Conservation (phyloP, 345 rosid genomes). For the Aethionema arabicum region DNA sequence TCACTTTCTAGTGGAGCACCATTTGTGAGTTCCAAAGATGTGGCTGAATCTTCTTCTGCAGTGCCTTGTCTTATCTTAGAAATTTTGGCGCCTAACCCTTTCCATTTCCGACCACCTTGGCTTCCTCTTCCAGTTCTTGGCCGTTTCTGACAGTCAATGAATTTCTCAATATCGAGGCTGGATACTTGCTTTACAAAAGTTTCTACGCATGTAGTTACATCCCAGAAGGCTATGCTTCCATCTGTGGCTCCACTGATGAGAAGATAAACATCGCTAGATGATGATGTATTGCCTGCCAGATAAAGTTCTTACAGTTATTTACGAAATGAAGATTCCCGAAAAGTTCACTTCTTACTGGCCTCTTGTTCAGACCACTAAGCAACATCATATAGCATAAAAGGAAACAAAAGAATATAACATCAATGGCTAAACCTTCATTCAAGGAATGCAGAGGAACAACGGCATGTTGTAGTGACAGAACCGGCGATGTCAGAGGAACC, state of each 20-base stretch:
- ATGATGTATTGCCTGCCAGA: conserved; percentile 45
- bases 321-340: background rate
- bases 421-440: conserved; percentile 48
- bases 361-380: background rate
- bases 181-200: conserved; percentile 63
- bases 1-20: conserved; percentile 34
- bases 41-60: conserved; percentile 33
- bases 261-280: conserved; percentile 47
- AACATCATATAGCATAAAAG: background rate
- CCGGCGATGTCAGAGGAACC: conserved; percentile 66
- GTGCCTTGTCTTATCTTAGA: conserved; percentile 34
- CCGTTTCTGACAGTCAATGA: conserved; percentile 62
- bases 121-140: conserved; percentile 97
- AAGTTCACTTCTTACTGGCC: no score
- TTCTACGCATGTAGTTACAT: conserved; percentile 63
- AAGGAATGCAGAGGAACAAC: conserved; percentile 45
- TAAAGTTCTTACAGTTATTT: conserved; percentile 16
- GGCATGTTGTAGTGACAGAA: conserved; percentile 71
- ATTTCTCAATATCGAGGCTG: conserved; percentile 49
- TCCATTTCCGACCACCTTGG: conserved; percentile 92
- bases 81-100: conserved; percentile 40
- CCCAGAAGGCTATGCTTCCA: conserved; percentile 93
- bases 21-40: conserved; percentile 29
- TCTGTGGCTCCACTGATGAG: conserved; percentile 90
- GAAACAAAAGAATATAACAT: background rate